Evolutionary conservation across 129 eudicot species (phyloP).

Genomic region (Flaveria sonorensis): DNA sequence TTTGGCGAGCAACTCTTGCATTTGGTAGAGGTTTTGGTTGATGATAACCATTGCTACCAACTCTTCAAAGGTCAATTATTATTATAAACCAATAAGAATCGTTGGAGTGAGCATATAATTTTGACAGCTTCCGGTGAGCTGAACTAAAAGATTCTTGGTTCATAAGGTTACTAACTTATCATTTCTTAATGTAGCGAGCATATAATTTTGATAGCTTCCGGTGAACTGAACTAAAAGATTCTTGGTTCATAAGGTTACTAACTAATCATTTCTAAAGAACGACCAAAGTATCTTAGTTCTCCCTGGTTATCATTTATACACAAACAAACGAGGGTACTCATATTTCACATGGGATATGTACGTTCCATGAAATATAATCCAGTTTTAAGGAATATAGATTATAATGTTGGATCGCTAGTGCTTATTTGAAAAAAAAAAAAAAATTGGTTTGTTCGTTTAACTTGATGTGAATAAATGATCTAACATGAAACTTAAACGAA

Average conservation of each 20-base stretch:
- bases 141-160: slow-evolving; percentile 1
- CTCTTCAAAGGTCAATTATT: background rate
- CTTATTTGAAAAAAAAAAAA: no score
- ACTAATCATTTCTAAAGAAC: background rate
- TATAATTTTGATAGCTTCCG: background rate
- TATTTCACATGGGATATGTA: background rate
- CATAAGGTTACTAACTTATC: background rate
- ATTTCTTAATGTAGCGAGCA: background rate
- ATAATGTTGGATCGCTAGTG: no score
- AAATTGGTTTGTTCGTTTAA: no score
- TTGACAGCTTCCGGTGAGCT: background rate
- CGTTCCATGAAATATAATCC: background rate
- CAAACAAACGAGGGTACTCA: background rate
- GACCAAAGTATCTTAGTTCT: background rate
- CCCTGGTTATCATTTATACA: background rate
- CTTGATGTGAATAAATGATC: no score
- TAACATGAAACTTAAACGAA: no score
- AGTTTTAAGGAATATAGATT: no score
- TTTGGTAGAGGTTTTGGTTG: slow-evolving; percentile 23
- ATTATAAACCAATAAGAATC: background rate
- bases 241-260: background rate
- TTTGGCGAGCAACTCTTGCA: slow-evolving; percentile 7
- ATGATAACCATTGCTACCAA: slow-evolving; percentile 17
- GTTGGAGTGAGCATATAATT: background rate
- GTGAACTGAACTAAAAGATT: background rate